Evolutionary conservation across 2,329 filamentous ascomycete species (phyloP), one percentile per base, ranked within the genome.

Genomic region (Trichoderma cornu-damae): DNA sequence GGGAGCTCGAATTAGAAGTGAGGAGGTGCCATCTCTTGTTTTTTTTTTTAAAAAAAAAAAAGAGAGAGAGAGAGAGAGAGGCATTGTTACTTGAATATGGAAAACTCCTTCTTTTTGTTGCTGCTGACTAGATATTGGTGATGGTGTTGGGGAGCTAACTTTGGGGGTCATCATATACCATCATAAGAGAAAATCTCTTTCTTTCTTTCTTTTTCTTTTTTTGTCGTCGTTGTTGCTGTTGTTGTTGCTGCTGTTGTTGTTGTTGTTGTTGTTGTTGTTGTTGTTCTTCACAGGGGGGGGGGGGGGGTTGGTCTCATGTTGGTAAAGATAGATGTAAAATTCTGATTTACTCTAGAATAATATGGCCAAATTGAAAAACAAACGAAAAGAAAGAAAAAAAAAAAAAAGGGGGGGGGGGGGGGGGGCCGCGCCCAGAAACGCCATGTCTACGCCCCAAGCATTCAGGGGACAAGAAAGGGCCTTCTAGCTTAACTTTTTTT

Each of bases 321-420:
- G 18, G 11, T n/a, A 44, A 35, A 32, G 18, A 46, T 46, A 14
- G 37, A 38, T 28, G 28, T n/a, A 28, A n/a, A 9, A 47, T 38
- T 52, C 12, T 52, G 48, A 34, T 40, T 54, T n/a, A n/a, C 47
- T 58, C 49, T 58, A 52, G 22, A 46, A 40, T 20, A 40, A 18
- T 54, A 42, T 20, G 22, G 8, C 26, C n/a, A n/a, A n/a, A n/a
- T n/a, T n/a, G n/a, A n/a, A n/a, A n/a, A n/a, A n/a, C n/a, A n/a
- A n/a, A n/a, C n/a, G n/a, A n/a, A n/a, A n/a, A n/a, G n/a, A n/a
- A n/a, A n/a, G n/a, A n/a, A n/a, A n/a, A n/a, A 12, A 22, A 22
- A 42, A 42, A 22, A 42, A n/a, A 22, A n/a, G n/a, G n/a, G n/a
- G n/a, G n/a, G n/a, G n/a, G n/a, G n/a, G n/a, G n/a, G n/a, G n/a